Conservation (phyloP, 75 land plant species). For the Cunninghamia lanceolata region DNA sequence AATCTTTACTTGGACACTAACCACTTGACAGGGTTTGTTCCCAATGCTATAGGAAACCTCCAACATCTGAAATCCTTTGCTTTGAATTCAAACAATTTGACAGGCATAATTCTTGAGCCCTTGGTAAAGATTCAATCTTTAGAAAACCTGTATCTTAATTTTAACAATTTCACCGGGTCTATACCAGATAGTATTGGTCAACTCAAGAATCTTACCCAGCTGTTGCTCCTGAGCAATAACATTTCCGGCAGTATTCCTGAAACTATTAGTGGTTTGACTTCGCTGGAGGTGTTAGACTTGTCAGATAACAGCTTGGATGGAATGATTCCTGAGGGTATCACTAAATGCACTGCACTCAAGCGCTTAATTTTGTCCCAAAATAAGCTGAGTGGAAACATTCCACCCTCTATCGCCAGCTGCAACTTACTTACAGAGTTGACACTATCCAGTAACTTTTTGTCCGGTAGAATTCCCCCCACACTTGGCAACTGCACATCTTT, state of each 20-base stretch:
- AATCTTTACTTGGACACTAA: neutral
- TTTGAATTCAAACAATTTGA: neutral
- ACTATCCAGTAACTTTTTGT: neutral
- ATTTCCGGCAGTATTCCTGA: neutral
- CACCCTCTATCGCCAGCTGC: neutral
- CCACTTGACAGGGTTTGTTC: no score
- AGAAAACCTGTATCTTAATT: neutral
- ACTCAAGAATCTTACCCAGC: neutral
- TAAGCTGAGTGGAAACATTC: neutral
- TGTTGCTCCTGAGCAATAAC: neutral
- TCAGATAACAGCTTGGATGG: no score
- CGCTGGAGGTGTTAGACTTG: no score
- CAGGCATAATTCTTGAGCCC: neutral
- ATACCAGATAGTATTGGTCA: neutral
- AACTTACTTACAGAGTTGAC: neutral
- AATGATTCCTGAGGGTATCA: no score
- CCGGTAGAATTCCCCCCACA: neutral
- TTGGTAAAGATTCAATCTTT: neutral
- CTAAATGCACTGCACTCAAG: neutral
- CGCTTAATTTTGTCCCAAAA: neutral
- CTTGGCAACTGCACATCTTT: neutral
- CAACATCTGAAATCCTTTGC: no score
- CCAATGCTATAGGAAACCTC: no score
- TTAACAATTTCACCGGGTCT: neutral
- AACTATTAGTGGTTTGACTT: accelerated